Conservation (phyloP, 768 basidiomycete genomes). For the Termitomyces eurrhizus region DNA sequence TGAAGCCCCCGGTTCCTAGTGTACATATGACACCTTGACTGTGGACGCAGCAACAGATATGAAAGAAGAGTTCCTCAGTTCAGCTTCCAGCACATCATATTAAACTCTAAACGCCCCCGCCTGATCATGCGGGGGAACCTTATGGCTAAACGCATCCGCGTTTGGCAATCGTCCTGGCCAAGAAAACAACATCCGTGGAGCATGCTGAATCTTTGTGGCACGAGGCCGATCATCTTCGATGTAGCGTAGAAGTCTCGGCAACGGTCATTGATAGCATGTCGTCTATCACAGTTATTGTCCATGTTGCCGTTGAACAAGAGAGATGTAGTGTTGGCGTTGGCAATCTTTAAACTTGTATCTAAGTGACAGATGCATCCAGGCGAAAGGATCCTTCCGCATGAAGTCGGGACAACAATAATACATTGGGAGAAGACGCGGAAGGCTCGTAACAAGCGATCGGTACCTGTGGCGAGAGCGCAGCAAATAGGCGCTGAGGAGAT, state of each 20-base stretch:
- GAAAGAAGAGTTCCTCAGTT: not conserved
- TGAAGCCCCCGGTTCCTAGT: not conserved
- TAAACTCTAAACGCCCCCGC: not conserved
- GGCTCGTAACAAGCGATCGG: not conserved
- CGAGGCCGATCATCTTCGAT: not conserved
- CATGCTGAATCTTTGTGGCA: not conserved
- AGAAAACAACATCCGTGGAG: not conserved
- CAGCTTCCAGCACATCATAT: not conserved
- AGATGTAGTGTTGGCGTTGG: not conserved
- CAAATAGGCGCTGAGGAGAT: constrained; percentile 1
- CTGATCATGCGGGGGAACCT: not conserved
- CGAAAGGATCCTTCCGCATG: not conserved
- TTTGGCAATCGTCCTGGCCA: not conserved
- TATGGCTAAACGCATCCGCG: not conserved
- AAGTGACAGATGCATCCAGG: not conserved
- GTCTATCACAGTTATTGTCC: not conserved
- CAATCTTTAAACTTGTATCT: not conserved
- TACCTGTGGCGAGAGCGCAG: not conserved
- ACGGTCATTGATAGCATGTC: too few species aligned
- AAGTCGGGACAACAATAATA: not conserved
- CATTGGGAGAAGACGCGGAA: not conserved
- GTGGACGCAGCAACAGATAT: not conserved
- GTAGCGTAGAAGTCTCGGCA: not conserved
- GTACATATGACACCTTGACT: not conserved
- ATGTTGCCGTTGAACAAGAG: not conserved